Base-by-base conservation (phyloP, 495 filamentous ascomycete species). In the Xylaria flabelliformis region DNA sequence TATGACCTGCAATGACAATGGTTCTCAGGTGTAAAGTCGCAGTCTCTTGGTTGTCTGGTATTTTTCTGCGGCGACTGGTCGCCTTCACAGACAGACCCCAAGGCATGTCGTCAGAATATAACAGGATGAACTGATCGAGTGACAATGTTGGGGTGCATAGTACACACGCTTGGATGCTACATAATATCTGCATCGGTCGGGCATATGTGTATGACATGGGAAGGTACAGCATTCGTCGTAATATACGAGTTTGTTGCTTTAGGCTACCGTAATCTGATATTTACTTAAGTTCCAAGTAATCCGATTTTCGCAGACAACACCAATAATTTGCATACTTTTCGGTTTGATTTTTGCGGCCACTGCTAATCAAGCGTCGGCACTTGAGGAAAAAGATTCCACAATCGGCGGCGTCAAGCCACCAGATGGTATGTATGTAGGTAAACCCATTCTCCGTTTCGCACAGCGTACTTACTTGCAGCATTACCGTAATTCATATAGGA, bases 341-440 rank as follows among this genome's bases (percentile, higher is more conserved):
- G 5, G 26, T 56, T 56, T 17, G 10, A 4, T n/a, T 36, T n/a
- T 0, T 34, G 26, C 10, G 50, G 24, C 26, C 15, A 13, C 12
- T 39, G 58, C 69, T 64, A 46, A 56, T 51, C 46, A 71, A 64
- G 59, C 69, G 59, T 64, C 69, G 69, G 69, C 69, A 71, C 48
- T 64, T 64, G 69, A 48, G 32, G 32, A 42, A 13, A 29, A 29
- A 24, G 64, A 66, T 65, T n/a, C 63, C 29, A 42, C 63, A 15
- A 50, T 48, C 13, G 26, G 63, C 63, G 64, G 63, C 63, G 64
- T 70, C 58, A 70, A 29, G 68, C 68, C 68, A 70, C 65, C 42
- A 46, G 36, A 39, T 39, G 36, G 13, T 9, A 26, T 34, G 13
- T 42, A 42, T 21, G 12, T 10, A 64, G 8, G 39, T 29, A 44